Evolutionary conservation across 805 yeast species (phyloP), one percentile per base, ranked within the genome.

Genomic region (Ogataea salicorniae): DNA sequence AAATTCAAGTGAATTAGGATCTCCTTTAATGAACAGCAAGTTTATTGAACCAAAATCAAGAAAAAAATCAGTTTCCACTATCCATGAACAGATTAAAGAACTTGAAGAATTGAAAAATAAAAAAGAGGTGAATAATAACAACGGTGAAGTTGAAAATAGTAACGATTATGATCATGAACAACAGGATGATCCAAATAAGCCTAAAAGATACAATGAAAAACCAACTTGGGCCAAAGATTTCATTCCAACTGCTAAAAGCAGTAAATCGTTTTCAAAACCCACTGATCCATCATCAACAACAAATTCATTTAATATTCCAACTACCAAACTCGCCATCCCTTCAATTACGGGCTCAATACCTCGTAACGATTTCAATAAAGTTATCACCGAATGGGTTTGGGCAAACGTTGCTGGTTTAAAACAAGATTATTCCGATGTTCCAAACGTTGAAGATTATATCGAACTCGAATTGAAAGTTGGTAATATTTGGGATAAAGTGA

Each of bases 181-280:
- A 6, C 31, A 26, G 11, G 39, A 34, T 29, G 39, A 34, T 23
- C 35, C n/a, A 23, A 53, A 53, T 8, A 82, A 83, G 64, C 91
- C 94, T 2, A 76, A 66, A 46, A 68, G 86, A 55, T 85, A 85
- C 63, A 65, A 66, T 14, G 71, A 68, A 41, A 86, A 86, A 4
- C 96, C 96, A 5, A 72, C 80, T 5, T 90, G 96, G 96, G 96
- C 96, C 0, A 83, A 75, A 52, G 84, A 81, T 57, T 87, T 85
- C 82, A 67, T 74, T 41, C 83, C 84, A 15, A 50, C 57, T 14
- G 53, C 54, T 49, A 48, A 41, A 45, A 26, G 34, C 18, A 39
- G 14, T 36, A 29, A 13, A 15, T 17, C 23, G 8, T 16, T 9
- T 16, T 16, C 39, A 22, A 22, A 7, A 8, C 14, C 26, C 3